Base-by-base conservation (phyloP, 2,329 filamentous ascomycete species). In the Penicillium glabrum region DNA sequence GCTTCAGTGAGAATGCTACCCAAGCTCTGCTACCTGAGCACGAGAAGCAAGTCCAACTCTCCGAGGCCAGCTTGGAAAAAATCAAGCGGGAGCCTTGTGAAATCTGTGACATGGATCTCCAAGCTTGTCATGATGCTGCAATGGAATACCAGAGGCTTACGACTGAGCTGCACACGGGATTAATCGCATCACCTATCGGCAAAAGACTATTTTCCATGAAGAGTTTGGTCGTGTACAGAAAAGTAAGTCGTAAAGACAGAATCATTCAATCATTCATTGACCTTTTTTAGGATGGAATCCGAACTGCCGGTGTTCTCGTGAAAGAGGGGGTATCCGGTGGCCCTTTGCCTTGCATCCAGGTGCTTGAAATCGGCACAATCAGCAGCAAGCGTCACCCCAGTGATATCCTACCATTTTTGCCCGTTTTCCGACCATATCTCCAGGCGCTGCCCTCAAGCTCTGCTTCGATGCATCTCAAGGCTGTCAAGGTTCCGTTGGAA, bases 1-100 rank as follows among this genome's bases (percentile, higher is more conserved):
- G 93, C 73, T 99, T 99, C 80, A 97, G 93, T 51, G 95, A 99
- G 74, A 95, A 99, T 75, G 93, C 93, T 24, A 98, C 93, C 0
- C 95, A 99, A 71, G 93, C 96, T 60, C 78, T 98, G 13, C 80
- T 98, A 1, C 95, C 95, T 0, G 93, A 98, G 74, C 93, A 98
- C 67, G 93, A 99, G 75, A 96, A 96, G 75, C 89, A 92, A 56
- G 91, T 99, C 59, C 92, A 93, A 72, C 66, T 96, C 2, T 96
- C 93, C 0, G 93, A 99, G 73, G 93, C 91, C 4, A 93, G 96
- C 76, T 77, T 99, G 54, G 91, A 87, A 53, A 96, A 93, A 76
- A 86, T 98, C 69, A 96, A 93, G 75, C 84, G 93, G 13, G 91
- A 96, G 67, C 75, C 88, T 21, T 99, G 95, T 73, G 78, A 85